These are phyloP conservation scores for Paracorniculantispora psalliotae DNA, from an alignment of 2,329 filamentous ascomycete genomes.

Conservation along the genomic window DNA sequence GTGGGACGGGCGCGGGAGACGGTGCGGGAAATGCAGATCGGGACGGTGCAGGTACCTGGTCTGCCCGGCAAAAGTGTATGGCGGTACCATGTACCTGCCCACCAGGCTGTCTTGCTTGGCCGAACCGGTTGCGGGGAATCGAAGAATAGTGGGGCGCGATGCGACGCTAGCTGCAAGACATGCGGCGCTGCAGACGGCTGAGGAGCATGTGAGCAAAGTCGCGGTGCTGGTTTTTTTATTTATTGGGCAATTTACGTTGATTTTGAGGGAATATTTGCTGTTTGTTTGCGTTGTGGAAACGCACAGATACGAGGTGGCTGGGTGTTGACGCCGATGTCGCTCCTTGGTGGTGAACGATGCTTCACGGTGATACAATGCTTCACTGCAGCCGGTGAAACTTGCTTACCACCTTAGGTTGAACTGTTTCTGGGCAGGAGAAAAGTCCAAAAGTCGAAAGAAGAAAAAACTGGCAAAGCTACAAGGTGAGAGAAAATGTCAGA, in stretches of 20 bases:
- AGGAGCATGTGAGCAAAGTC: not conserved
- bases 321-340: too few relatives aligned
- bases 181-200: not conserved
- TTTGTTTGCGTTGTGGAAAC: too few relatives aligned
- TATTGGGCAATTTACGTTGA: not conserved
- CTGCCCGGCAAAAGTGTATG: not conserved
- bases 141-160: not conserved
- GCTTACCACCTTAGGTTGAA: too few relatives aligned
- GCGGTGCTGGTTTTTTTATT: not conserved
- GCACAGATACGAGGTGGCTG: too few relatives aligned
- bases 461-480: too few relatives aligned
- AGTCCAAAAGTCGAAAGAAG: too few relatives aligned
- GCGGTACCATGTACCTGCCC: not conserved
- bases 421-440: too few relatives aligned
- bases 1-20: not conserved
- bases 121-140: constrained; percentile 9
- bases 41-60: constrained; percentile 2
- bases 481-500: too few relatives aligned
- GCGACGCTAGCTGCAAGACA: constrained; percentile 9
- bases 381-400: too few relatives aligned
- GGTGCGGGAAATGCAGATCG: constrained; percentile 12
- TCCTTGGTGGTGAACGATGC: too few relatives aligned
- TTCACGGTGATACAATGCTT: too few relatives aligned
- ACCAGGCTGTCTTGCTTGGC: not conserved
- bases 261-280: too few relatives aligned